A percentile compares a stretch with the other conserved stretches of the same genome.
These are phyloP conservation scores for Collybiopsis luxurians DNA, from an alignment of 768 basidiomycete genomes.

Conservation along the genomic window DNA sequence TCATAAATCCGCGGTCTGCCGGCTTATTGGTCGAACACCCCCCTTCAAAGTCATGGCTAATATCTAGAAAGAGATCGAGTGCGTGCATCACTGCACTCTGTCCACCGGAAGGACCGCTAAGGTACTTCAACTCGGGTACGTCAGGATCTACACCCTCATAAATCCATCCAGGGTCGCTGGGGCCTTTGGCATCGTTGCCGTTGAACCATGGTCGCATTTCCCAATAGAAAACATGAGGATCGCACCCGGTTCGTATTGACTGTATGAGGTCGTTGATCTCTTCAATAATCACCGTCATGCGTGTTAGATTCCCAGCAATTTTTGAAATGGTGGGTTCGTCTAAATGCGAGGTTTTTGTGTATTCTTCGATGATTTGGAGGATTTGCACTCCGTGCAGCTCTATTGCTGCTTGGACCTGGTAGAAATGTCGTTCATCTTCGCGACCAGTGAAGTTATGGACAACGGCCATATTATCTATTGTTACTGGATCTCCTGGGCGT, in stretches of 20 bases:
- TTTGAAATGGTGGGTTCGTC: conserved; percentile 64
- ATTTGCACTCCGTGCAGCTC: conserved; percentile 88
- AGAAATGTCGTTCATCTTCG: conserved; percentile 83
- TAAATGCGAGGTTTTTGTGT: conserved; percentile 64
- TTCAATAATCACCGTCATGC: conserved; percentile 66
- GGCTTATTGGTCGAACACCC: no score
- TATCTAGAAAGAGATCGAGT: conserved; percentile 80
- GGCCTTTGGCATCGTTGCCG: conserved; percentile 65
- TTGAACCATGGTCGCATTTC: conserved; percentile 90
- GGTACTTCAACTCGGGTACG: conserved; percentile 46
- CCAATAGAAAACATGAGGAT: conserved; percentile 88
- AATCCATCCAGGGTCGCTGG: conserved; percentile 55
- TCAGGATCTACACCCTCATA: conserved; percentile 70
- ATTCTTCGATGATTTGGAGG: conserved; percentile 82
- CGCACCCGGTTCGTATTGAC: conserved; percentile 65
- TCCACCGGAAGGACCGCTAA: conserved; percentile 89
- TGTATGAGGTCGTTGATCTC: conserved; percentile 70
- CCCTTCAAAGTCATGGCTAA: no score
- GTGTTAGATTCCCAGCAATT: conserved; percentile 68
- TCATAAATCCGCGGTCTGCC: conserved; percentile 82
- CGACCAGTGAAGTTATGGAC: conserved; percentile 79
- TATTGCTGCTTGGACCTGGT: conserved; percentile 75
- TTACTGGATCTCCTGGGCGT: conserved; percentile 54
- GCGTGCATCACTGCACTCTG: conserved; percentile 91
- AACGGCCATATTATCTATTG: conserved; percentile 74